Conservation (phyloP, 2,329 filamentous ascomycete genomes). For the Sclerotinia sclerotiorum region DNA sequence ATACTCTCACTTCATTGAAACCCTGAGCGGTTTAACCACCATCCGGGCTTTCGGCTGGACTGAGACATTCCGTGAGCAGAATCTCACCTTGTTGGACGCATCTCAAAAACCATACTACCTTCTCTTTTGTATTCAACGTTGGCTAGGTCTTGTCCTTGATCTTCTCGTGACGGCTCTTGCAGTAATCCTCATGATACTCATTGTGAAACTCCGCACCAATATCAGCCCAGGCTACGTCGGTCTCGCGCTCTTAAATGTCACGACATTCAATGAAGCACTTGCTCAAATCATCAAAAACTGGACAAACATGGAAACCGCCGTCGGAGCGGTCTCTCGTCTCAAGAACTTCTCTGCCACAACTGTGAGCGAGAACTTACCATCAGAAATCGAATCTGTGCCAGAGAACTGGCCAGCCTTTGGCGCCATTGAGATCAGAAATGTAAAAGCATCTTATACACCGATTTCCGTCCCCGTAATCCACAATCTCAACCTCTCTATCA, state of each 20-base stretch:
- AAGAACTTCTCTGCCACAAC: constrained; percentile 28
- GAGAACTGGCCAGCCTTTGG: constrained; percentile 36
- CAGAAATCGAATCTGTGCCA: constrained; percentile 26
- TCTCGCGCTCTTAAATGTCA: constrained; percentile 39
- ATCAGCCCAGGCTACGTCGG: constrained; percentile 38
- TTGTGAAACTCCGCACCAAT: constrained; percentile 38
- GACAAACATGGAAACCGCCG: constrained; percentile 36
- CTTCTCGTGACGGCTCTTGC: constrained; percentile 37
- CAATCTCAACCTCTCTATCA: constrained; percentile 47
- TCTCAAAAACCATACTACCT: constrained; percentile 60
- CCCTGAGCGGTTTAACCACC: constrained; percentile 47
- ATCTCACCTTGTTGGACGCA: constrained; percentile 50
- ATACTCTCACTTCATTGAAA: constrained; percentile 51
- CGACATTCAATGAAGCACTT: constrained; percentile 34
- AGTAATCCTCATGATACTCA: constrained; percentile 40
- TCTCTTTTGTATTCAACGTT: constrained; percentile 57
- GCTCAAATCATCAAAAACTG: constrained; percentile 33
- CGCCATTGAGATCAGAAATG: constrained; percentile 39
- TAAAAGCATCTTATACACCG: constrained; percentile 39
- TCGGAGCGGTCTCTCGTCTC: constrained; percentile 35
- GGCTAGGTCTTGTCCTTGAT: constrained; percentile 49
- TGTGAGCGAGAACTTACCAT: constrained; percentile 28
- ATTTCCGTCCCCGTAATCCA: constrained; percentile 27
- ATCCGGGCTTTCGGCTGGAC: constrained; percentile 50
- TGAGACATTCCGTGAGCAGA: constrained; percentile 34